These are phyloP conservation scores for Evansstolkia leycettana DNA, from an alignment of 495 filamentous ascomycete genomes.

Conservation along the genomic window DNA sequence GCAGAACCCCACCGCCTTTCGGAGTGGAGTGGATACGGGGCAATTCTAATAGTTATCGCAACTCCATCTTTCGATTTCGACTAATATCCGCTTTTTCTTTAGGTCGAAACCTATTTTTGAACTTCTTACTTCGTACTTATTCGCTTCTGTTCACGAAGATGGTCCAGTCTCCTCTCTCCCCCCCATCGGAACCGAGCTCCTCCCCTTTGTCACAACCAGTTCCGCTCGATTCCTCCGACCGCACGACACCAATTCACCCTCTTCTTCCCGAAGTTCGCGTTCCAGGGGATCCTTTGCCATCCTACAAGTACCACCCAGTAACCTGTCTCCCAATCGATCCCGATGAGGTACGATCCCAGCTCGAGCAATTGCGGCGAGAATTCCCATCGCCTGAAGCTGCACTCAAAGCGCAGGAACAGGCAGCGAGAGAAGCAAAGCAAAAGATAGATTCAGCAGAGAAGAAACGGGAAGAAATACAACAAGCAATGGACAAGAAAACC, in stretches of 20 bases:
- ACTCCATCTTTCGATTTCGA: no score
- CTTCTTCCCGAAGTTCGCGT: constrained; percentile 28
- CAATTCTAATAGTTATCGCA: no score
- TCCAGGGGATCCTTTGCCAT: constrained; percentile 18
- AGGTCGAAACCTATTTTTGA: no score
- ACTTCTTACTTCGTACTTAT: no score
- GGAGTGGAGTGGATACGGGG: no score
- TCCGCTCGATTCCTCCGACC: constrained; percentile 23
- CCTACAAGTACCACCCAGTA: constrained; percentile 25
- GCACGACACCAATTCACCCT: constrained; percentile 29
- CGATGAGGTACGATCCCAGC: constrained; percentile 17
- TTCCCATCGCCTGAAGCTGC: constrained; percentile 24
- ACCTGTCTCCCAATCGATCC: constrained; percentile 25
- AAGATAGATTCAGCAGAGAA: constrained; percentile 25
- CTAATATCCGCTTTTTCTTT: no score
- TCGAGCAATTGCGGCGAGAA: constrained; percentile 27
- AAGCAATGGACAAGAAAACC: constrained; percentile 32
- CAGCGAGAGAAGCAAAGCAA: constrained; percentile 26
- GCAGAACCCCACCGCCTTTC: constrained; percentile 9
- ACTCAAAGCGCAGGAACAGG: constrained; percentile 26
- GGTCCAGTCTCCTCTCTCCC: constrained; percentile 19
- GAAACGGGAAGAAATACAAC: constrained; percentile 30
- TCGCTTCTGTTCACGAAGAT: constrained; percentile 5
- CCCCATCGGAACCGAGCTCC: constrained; percentile 17
- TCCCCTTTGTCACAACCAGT: constrained; percentile 9